Evolutionary conservation across 129 eudicot species (phyloP), one percentile per base, ranked within the genome.

Genomic region (Saposhnikovia divaricata): DNA sequence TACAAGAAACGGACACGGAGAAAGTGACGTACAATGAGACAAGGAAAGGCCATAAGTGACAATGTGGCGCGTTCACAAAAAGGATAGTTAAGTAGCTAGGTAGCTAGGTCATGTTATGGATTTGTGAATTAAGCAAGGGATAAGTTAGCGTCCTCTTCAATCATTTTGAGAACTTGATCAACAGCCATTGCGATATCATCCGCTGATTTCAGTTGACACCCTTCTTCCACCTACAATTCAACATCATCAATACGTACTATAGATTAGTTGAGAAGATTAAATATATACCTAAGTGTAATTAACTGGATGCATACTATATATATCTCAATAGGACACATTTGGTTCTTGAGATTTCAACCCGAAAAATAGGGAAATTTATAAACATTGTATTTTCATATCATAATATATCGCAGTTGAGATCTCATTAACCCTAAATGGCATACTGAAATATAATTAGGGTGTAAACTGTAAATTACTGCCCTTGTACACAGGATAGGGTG

Each of bases 131-230:
- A 39, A 16, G 46, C 10, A 18, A 38, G 40, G 86, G 55, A 80
- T n/a, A 61, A 9, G 48, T 81, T 80, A 80, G 87, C 90, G 79
- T 92, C 97, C 76, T 95, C 96, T 89, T 89, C 97, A 84, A 95
- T 95, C 80, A 92, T 89, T 88, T 94, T 90, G 37, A 92, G 93
- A 95, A 95, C 86, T 86, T 92, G 97, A 87, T 92, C 90, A 34
- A 92, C 96, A 83, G 93, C 96, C 48, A 83, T 90, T 76, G 95
- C 96, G 66, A 95, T 95, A 65, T 91, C 97, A 81, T 95, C 99
- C 72, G 97, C 93, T 46, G 97, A 89, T 81, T 84, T 90, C 10
- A 92, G 89, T 80, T 88, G 89, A 89, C 99, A 92, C 42, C 96
- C 97, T 87, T 92, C 99, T 84, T 93, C 98, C 82, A 93, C 96